These are phyloP conservation scores for Candida mesenterica DNA, from an alignment of 1,139 yeast genomes.

Conservation along the genomic window DNA sequence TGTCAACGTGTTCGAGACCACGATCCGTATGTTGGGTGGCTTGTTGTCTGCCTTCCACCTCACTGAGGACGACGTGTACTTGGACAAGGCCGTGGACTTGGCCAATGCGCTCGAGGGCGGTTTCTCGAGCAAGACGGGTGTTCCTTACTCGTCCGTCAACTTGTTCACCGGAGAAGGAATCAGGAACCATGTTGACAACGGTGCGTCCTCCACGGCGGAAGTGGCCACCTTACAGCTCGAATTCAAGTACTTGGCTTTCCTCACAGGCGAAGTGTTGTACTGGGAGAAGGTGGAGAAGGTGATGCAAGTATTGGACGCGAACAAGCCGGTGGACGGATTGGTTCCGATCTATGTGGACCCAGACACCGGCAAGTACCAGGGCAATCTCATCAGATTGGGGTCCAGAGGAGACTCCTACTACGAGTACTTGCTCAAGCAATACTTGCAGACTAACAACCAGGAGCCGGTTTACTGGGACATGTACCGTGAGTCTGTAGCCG, in stretches of 20 bases:
- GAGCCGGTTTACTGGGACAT: slow-evolving; percentile 66
- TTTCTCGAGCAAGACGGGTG: slow-evolving; percentile 60
- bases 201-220: slow-evolving; percentile 82
- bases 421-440: slow-evolving; percentile 85
- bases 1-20: slow-evolving; percentile 88
- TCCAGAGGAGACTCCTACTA: slow-evolving; percentile 93
- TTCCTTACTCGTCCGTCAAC: slow-evolving; percentile 82
- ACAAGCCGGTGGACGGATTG: slow-evolving; percentile 65
- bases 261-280: slow-evolving; percentile 76
- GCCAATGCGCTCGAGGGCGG: slow-evolving; percentile 67
- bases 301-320: slow-evolving; percentile 61
- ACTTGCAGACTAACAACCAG: slow-evolving; percentile 66
- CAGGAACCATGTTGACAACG: slow-evolving; percentile 62
- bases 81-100: slow-evolving; percentile 76
- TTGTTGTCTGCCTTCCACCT: slow-evolving; percentile 77
- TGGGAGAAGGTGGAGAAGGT: slow-evolving; percentile 79
- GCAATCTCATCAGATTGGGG: slow-evolving; percentile 70
- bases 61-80: slow-evolving; percentile 64
- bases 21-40: slow-evolving; percentile 93
- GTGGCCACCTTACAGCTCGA: slow-evolving; percentile 87
- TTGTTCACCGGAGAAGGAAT: slow-evolving; percentile 61
- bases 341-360: slow-evolving; percentile 82
- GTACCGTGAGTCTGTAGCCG: slow-evolving; percentile 76
- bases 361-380: slow-evolving; percentile 67
- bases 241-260: slow-evolving; percentile 74